Evolutionary conservation across 1,284 basidiomycete species (phyloP), one percentile per base, ranked within the genome.

Genomic region (Ustilago loliicola): DNA sequence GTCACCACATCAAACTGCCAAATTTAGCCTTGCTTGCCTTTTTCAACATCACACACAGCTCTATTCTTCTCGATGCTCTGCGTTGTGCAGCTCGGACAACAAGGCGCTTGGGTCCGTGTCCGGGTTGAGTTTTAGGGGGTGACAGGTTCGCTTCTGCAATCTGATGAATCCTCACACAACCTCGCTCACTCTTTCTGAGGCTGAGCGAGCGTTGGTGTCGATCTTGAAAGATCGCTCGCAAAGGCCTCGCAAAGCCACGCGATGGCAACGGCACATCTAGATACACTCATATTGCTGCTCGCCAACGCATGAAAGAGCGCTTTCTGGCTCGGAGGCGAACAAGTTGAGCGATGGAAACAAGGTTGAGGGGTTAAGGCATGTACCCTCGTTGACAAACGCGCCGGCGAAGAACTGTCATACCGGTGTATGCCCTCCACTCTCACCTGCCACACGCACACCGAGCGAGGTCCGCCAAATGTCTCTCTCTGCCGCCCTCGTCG

Each of bases 301-400:
- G 45, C 45, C 3, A 47, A 47, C 21, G 45, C 45, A 47, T 5
- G n/a, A 10, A 47, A 47, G 17, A 34, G 10, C n/a, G 42, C 21
- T 45, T 29, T 50, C 13, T 25, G 48, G 8, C 23, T 1, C 23
- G n/a, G 11, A 48, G 7, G n/a, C 1, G n/a, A 10, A 23, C 45
- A 15, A 19, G 23, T 25, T 48, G 48, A 50, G 25, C 48, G n/a
- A 19, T 27, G 17, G 13, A 13, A 50, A 50, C 3, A 29, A 50
- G 32, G 53, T 57, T 42, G 45, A 53, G 55, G 66, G 66, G 38
- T 34, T n/a, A 11, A 19, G 36, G 29, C 15, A 32, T 34, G 57
- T 30, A 34, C 66, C 66, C 66, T 68, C 55, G 66, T 68, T 68
- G 60, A 50, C 48, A 29, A 50, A 17, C 17, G 25, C 25, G 13